Conservation (phyloP, 208 protist genomes). For the Borovskyia barvae region DNA sequence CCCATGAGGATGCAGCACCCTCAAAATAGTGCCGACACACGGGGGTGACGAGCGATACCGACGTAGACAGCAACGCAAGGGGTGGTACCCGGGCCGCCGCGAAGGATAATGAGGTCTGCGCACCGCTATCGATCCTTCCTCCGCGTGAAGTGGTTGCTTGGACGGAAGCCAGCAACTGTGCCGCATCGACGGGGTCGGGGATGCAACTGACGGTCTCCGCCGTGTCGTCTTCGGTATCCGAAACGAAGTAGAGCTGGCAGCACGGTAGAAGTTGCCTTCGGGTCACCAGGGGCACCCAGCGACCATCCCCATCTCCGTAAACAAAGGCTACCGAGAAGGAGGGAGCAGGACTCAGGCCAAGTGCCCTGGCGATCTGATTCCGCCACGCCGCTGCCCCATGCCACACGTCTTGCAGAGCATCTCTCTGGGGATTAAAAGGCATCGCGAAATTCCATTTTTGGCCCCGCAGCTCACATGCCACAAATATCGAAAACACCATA, state of each 20-base stretch:
- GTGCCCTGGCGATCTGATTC: conserved; percentile 14
- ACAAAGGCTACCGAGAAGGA: conserved; percentile 40
- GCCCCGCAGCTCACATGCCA: conserved; percentile 61
- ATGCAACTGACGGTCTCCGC: background rate
- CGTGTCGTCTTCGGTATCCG: conserved; percentile 10
- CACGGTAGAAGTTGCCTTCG: conserved; percentile 43
- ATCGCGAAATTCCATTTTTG: conserved; percentile 67
- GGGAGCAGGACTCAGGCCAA: background rate
- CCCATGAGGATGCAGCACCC: too few relatives aligned
- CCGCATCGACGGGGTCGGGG: background rate
- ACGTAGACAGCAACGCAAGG: too few relatives aligned
- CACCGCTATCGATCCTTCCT: too few relatives aligned
- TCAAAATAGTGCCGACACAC: too few relatives aligned
- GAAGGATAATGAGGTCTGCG: too few relatives aligned
- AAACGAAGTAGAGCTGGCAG: conserved; percentile 78
- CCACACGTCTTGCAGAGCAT: conserved; percentile 29
- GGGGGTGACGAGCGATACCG: too few relatives aligned
- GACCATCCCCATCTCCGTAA: conserved; percentile 40
- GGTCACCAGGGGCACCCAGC: conserved; percentile 58
- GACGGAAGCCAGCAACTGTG: background rate
- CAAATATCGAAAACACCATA: conserved; percentile 56
- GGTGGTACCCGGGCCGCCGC: too few relatives aligned
- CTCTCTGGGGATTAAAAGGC: conserved; percentile 6
- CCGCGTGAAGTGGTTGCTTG: too few relatives aligned
- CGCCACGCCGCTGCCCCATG: conserved; percentile 29